Conservation (phyloP, 805 yeast genomes). For the Myxozyma melibiosi region DNA sequence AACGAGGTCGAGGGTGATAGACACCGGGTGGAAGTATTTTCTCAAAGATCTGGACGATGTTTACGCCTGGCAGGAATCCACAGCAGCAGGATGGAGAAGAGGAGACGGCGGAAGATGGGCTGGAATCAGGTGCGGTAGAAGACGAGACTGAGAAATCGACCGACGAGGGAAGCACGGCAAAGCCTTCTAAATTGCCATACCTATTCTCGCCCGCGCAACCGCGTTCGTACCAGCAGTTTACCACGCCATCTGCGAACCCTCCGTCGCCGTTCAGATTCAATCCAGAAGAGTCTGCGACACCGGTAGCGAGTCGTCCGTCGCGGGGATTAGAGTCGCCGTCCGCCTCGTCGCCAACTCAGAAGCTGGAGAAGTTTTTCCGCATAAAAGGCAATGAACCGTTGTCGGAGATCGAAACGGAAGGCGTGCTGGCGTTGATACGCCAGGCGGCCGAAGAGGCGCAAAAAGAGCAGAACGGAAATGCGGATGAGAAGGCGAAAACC, state of each 20-base stretch:
- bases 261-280: conserved; percentile 11
- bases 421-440: conserved; percentile 64
- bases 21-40: conserved; percentile 25
- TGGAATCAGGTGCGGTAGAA: background rate
- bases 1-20: conserved; percentile 5
- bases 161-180: too few relatives aligned
- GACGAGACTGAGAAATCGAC: background rate
- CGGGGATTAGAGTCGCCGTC: background rate
- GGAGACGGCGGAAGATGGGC: background rate
- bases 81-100: background rate
- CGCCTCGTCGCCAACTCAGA: conserved; percentile 54
- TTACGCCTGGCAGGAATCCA: conserved; percentile 24
- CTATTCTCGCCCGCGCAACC: conserved; percentile 20
- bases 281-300: too few relatives aligned
- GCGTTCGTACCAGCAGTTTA: background rate
- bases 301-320: background rate
- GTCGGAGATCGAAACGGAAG: conserved; percentile 74
- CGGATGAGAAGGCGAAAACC: conserved; percentile 25
- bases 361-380: conserved; percentile 69
- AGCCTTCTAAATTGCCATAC: conserved; percentile 17
- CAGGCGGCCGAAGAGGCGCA: conserved; percentile 42
- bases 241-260: conserved; percentile 2
- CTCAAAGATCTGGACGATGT: conserved; percentile 25
- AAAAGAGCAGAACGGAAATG: too few relatives aligned
- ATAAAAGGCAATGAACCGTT: conserved; percentile 75